phyloP scores from a whole-genome alignment of 441 rosid genomes.

The Metrosideros polymorpha region DNA sequence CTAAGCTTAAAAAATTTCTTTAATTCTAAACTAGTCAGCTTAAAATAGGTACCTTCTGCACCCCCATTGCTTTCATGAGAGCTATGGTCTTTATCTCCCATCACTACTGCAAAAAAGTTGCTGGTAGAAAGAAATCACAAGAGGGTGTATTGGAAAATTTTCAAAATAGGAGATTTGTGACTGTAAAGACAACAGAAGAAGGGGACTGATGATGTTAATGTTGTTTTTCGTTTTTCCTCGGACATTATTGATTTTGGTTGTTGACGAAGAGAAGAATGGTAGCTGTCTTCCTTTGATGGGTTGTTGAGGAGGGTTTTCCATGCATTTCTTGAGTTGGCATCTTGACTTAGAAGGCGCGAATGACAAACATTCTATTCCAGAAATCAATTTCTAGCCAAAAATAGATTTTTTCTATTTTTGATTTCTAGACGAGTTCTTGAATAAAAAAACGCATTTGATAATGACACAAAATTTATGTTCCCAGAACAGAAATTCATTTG shows the following conservation, averaged over 20 bases:
- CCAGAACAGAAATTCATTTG: too few relatives aligned
- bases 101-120: neutral
- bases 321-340: constrained; percentile 11
- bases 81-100: constrained; percentile 1
- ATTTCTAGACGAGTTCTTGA: too few relatives aligned
- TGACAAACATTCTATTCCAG: too few relatives aligned
- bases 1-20: neutral
- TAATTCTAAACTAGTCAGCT: neutral
- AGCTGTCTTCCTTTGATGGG: constrained; percentile 10
- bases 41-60: neutral
- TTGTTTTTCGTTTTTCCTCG: neutral
- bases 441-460: too few relatives aligned
- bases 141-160: neutral
- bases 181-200: neutral
- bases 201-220: neutral
- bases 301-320: constrained; percentile 7
- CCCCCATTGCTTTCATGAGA: neutral
- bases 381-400: too few relatives aligned
- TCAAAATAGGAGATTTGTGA: neutral
- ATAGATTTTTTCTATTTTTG: too few relatives aligned
- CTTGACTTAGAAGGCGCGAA: neutral
- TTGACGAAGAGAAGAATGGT: constrained; percentile 15
- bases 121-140: neutral
- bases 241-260: neutral
- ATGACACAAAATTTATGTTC: too few relatives aligned